A percentile compares a stretch with the other conserved stretches of the same genome.
Evolutionary conservation across 1,284 basidiomycete species (phyloP).

Genomic region (Leccinum pseudoinsigne): DNA sequence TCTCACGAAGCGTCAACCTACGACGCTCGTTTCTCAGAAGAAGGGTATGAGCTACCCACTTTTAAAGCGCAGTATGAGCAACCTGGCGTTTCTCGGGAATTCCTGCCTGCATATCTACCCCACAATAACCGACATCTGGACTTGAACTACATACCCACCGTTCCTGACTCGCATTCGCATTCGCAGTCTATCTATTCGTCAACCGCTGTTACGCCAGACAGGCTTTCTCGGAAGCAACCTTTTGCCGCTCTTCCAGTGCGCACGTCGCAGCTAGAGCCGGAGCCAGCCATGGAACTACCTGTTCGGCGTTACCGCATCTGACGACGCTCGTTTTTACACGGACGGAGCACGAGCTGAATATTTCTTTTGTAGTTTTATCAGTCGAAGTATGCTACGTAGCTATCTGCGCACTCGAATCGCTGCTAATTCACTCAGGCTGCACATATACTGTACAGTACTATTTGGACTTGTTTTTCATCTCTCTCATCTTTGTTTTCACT

Average conservation of each 20-base stretch:
- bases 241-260: conserved; percentile 29
- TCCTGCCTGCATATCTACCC: conserved; percentile 4
- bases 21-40: background rate
- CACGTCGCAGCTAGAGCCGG: conserved; percentile 34
- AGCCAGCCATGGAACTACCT: conserved; percentile 35
- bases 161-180: conserved; percentile 6
- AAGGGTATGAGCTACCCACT: conserved; percentile 20
- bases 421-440: background rate
- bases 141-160: background rate
- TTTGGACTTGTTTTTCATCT: background rate
- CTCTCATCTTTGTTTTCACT: background rate
- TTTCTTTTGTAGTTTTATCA: background rate
- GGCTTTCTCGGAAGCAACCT: conserved; percentile 14
- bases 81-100: conserved; percentile 1
- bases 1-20: background rate
- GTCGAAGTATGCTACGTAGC: background rate
- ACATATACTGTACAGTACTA: background rate
- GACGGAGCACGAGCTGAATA: background rate
- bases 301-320: conserved; percentile 10
- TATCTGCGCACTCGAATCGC: background rate
- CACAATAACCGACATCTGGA: background rate
- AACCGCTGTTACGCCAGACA: conserved; percentile 2
- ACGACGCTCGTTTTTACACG: background rate
- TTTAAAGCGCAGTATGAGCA: conserved; percentile 7
- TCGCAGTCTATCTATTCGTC: conserved; percentile 2